Evolutionary conservation across 2,329 filamentous ascomycete species (phyloP).

Genomic region (Penicillium sp.): DNA sequence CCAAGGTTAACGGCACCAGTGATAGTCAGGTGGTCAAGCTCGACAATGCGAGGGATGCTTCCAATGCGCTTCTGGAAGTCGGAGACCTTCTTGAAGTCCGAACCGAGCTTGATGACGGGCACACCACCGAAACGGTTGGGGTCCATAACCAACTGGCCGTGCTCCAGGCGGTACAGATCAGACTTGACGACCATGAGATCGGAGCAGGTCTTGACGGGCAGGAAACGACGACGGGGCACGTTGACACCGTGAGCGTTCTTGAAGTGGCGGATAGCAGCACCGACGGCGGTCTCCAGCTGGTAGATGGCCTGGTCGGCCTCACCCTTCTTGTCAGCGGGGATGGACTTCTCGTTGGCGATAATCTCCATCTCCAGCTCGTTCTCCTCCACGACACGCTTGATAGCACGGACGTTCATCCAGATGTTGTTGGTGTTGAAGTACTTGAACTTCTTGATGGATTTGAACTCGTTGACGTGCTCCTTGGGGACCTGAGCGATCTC

Average conservation of each 20-base stretch:
- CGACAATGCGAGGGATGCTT: constrained; percentile 53
- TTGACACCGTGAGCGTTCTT: constrained; percentile 98
- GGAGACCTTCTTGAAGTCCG: constrained; percentile 99
- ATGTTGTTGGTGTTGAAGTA: constrained; percentile 99
- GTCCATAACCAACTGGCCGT: constrained; percentile 97
- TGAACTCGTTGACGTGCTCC: constrained; percentile 99
- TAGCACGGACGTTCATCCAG: constrained; percentile 96
- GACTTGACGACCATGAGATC: constrained; percentile 99
- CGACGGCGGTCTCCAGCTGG: constrained; percentile 97
- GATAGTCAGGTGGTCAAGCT: constrained; percentile 79
- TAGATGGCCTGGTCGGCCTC: constrained; percentile 97
- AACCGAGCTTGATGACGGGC: constrained; percentile 96
- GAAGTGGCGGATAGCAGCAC: constrained; percentile 98
- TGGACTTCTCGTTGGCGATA: constrained; percentile 98
- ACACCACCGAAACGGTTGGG: constrained; percentile 94
- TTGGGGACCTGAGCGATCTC: constrained; percentile 99
- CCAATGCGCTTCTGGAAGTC: constrained; percentile 58
- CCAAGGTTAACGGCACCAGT: constrained; percentile 97
- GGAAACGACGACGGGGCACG: constrained; percentile 93
- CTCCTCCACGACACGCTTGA: constrained; percentile 98
- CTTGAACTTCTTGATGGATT: constrained; percentile 99
- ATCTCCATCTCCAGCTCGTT: constrained; percentile 99
- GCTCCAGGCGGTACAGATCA: constrained; percentile 96
- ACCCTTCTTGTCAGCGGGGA: constrained; percentile 98
- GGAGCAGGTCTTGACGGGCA: constrained; percentile 99